Evolutionary conservation across 768 basidiomycete species (phyloP).

Genomic region (Rhodotorula sphaerocarpa): DNA sequence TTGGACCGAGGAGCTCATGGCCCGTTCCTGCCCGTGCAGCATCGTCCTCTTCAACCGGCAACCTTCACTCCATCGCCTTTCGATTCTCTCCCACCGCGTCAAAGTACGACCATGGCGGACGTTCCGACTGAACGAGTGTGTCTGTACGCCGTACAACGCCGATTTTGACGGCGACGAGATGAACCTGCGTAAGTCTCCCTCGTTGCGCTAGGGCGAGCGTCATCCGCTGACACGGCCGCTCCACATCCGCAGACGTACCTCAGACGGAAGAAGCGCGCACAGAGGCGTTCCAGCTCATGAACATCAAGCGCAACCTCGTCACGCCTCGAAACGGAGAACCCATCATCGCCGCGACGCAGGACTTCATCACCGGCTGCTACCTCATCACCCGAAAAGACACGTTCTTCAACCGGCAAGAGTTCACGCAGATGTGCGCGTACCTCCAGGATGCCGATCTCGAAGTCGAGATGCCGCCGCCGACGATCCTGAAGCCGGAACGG

Average conservation of each 20-base stretch:
- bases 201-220: too few species aligned
- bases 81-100: constrained; percentile 97
- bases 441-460: constrained; percentile 81
- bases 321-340: constrained; percentile 98
- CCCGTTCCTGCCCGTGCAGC: constrained; percentile 36
- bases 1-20: background rate
- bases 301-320: constrained; percentile 89
- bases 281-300: constrained; percentile 95
- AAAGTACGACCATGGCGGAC: constrained; percentile 96
- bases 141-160: constrained; percentile 96
- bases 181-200: constrained; percentile 73
- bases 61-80: constrained; percentile 95
- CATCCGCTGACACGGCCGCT: too few species aligned
- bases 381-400: constrained; percentile 84
- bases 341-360: constrained; percentile 97
- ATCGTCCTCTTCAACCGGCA: constrained; percentile 97
- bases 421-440: constrained; percentile 93
- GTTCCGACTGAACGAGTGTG: constrained; percentile 96
- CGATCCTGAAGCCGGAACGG: constrained; percentile 81
- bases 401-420: constrained; percentile 87
- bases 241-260: constrained; percentile 64
- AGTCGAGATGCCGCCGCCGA: constrained; percentile 90
- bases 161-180: constrained; percentile 99
- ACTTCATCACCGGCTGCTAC: constrained; percentile 98
- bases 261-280: constrained; percentile 98